phyloP scores from a whole-genome alignment of 2,329 filamentous ascomycete genomes.

The Pseudonectria buxi region DNA sequence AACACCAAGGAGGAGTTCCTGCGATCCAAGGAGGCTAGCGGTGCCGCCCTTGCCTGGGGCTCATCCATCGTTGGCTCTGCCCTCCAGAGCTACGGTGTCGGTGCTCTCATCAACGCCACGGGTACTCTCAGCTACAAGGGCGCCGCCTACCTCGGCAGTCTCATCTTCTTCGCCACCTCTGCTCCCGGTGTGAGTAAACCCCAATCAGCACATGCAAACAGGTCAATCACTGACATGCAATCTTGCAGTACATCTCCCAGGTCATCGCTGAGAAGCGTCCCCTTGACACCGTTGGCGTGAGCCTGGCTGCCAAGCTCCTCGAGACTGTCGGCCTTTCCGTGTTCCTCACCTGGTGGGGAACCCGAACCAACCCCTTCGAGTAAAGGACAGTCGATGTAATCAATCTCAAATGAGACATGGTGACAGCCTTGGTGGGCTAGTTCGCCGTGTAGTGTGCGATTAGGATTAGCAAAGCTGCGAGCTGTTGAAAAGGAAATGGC shows the following conservation, averaged over 20 bases:
- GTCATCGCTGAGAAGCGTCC: constrained; percentile 88
- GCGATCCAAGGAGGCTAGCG: constrained; percentile 84
- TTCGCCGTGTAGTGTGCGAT: constrained; percentile 12
- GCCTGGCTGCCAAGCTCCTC: constrained; percentile 74
- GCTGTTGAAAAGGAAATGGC: no score
- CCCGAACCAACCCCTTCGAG: constrained; percentile 85
- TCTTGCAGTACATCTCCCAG: constrained; percentile 69
- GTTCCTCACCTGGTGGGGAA: constrained; percentile 97
- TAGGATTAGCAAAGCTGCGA: background rate
- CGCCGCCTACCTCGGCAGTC: constrained; percentile 80
- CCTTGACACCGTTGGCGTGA: constrained; percentile 81
- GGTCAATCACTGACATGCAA: constrained; percentile 7
- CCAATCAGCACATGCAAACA: background rate
- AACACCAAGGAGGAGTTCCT: constrained; percentile 97
- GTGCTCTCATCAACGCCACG: constrained; percentile 87
- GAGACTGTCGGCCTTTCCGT: constrained; percentile 89
- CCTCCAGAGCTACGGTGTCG: constrained; percentile 83
- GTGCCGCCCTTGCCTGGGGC: constrained; percentile 82
- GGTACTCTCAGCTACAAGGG: constrained; percentile 96
- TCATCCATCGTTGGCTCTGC: constrained; percentile 84
- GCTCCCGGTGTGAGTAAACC: constrained; percentile 67
- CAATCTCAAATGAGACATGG: no score
- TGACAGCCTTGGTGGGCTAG: no score
- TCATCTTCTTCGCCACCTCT: constrained; percentile 88
- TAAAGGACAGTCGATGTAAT: constrained; percentile 37